Conservation (phyloP, 305 asterid genomes). For the Fraxinus sp. region DNA sequence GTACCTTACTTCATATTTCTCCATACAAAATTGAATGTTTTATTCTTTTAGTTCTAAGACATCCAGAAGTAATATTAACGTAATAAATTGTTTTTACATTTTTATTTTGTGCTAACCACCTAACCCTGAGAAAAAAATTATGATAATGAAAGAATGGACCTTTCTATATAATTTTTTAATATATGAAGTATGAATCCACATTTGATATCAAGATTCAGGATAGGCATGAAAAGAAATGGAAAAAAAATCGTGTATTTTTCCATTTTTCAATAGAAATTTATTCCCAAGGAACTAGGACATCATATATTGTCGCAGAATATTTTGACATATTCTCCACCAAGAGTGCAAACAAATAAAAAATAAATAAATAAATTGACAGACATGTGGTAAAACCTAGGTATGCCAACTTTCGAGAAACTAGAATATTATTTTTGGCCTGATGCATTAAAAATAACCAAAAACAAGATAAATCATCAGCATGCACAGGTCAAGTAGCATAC, state of each 20-base stretch:
- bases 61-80: background rate
- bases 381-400: background rate
- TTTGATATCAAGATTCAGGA: background rate
- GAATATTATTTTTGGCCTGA: background rate
- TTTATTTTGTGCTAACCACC: background rate
- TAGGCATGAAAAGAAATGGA: background rate
- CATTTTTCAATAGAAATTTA: background rate
- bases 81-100: background rate
- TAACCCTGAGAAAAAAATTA: background rate
- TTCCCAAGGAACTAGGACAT: background rate
- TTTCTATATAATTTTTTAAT: background rate
- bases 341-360: background rate
- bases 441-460: conserved; percentile 1
- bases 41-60: background rate
- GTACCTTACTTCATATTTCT: background rate
- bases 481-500: conserved; percentile 32
- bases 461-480: background rate
- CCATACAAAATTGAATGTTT: background rate
- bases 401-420: background rate
- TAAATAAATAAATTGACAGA: background rate
- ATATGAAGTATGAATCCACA: background rate
- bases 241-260: background rate
- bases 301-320: background rate
- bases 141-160: background rate
- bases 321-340: background rate